Conservation (phyloP, 768 basidiomycete species). For the Rhodotorula toruloides region DNA sequence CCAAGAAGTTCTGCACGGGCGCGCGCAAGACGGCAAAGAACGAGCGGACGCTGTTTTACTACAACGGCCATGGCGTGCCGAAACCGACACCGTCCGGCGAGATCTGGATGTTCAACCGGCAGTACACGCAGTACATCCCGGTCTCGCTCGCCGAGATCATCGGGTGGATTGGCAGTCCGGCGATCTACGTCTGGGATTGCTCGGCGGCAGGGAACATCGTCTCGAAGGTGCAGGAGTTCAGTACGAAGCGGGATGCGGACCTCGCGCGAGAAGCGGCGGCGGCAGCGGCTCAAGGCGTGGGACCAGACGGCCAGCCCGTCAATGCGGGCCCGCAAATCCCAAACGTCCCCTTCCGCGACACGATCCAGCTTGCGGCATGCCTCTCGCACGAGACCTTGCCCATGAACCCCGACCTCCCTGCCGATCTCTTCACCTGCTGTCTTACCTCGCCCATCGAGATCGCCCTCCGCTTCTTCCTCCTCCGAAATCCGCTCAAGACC, state of each 20-base stretch:
- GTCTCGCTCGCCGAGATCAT: constrained; percentile 91
- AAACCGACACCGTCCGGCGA: constrained; percentile 91
- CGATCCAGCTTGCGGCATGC: constrained; percentile 92
- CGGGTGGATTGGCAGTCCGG: constrained; percentile 86
- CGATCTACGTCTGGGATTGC: constrained; percentile 98
- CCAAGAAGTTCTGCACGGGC: constrained; percentile 75
- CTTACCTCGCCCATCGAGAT: constrained; percentile 98
- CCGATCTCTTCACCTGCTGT: constrained; percentile 95
- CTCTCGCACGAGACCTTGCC: constrained; percentile 84
- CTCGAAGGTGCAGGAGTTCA: constrained; percentile 68
- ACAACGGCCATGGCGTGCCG: constrained; percentile 97
- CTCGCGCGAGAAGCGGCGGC: constrained; percentile 42
- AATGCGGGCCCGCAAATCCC: constrained; percentile 39
- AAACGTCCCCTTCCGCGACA: constrained; percentile 64
- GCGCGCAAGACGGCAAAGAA: constrained; percentile 84
- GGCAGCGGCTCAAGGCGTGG: constrained; percentile 52
- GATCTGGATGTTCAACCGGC: constrained; percentile 96
- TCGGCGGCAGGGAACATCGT: constrained; percentile 93
- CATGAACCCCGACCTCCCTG: constrained; percentile 91
- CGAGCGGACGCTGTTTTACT: constrained; percentile 91
- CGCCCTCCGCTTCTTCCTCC: constrained; percentile 79
- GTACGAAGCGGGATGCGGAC: constrained; percentile 48
- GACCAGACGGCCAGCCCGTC: constrained; percentile 21
- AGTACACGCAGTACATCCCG: constrained; percentile 97
- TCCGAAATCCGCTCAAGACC: constrained; percentile 81